Evolutionary conservation across 2,329 filamentous ascomycete genomes (phyloP).

Genomic region (Nakataea oryzae): DNA sequence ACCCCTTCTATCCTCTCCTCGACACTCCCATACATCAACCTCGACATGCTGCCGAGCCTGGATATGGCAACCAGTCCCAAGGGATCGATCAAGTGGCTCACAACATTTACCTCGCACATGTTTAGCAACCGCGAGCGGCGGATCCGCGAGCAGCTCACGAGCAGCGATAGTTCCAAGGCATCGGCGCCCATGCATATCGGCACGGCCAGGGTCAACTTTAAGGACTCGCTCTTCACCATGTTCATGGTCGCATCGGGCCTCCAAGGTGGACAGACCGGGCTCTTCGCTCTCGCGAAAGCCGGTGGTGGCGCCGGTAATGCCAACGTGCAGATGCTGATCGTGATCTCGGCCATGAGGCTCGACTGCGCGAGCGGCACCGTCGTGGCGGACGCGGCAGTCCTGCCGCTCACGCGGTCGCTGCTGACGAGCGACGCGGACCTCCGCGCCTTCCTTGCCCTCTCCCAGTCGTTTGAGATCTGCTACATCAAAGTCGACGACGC

Average conservation of each 20-base stretch:
- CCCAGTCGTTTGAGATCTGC: constrained; percentile 24
- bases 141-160: constrained; percentile 18
- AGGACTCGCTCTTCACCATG: constrained; percentile 35
- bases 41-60: constrained; percentile 32
- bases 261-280: constrained; percentile 30
- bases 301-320: constrained; percentile 14
- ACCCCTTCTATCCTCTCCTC: constrained; percentile 4
- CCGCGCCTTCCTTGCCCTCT: constrained; percentile 25
- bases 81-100: constrained; percentile 24
- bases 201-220: constrained; percentile 31
- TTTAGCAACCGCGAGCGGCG: constrained; percentile 31
- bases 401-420: constrained; percentile 28
- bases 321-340: constrained; percentile 27
- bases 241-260: constrained; percentile 34
- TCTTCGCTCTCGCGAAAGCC: constrained; percentile 30
- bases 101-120: constrained; percentile 23
- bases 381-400: constrained; percentile 34
- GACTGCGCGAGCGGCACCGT: constrained; percentile 29
- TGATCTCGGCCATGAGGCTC: constrained; percentile 32
- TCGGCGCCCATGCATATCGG: neutral
- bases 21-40: constrained; percentile 27
- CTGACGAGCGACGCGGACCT: constrained; percentile 19
- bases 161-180: constrained; percentile 8
- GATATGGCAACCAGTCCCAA: constrained; percentile 20
- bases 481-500: constrained; percentile 33